Conservation (phyloP, 1,139 yeast species). For the Pichia sp. region DNA sequence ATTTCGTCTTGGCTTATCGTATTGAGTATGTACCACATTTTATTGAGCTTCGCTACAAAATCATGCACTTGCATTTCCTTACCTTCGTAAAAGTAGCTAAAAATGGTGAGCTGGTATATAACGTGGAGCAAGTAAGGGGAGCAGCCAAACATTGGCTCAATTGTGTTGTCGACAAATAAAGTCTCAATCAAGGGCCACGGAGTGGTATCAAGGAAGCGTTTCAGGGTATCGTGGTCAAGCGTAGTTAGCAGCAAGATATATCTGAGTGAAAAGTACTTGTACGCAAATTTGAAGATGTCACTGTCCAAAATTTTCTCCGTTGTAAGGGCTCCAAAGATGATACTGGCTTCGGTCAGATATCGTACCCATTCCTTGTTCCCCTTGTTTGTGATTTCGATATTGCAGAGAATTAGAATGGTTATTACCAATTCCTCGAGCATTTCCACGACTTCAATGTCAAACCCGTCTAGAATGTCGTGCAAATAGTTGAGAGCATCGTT, state of each 20-base stretch:
- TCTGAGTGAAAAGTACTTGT: conserved; percentile 31
- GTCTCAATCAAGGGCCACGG: conserved; percentile 29
- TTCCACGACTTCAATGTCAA: conserved; percentile 18
- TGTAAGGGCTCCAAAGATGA: conserved; percentile 27
- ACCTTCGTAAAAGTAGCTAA: conserved; percentile 20
- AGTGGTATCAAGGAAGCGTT: conserved; percentile 18
- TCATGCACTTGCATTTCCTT: conserved; percentile 6
- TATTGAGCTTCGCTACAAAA: conserved; percentile 4
- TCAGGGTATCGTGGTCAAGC: conserved; percentile 20
- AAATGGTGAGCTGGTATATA: conserved; percentile 25
- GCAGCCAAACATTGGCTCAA: conserved; percentile 34
- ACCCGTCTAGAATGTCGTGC: conserved; percentile 22
- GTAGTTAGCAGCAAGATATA: conserved; percentile 31
- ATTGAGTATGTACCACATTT: conserved; percentile 18
- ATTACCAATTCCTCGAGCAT: conserved; percentile 22
- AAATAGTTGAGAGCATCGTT: conserved; percentile 23
- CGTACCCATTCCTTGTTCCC: conserved; percentile 31
- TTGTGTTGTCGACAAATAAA: conserved; percentile 22
- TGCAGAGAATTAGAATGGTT: conserved; percentile 29
- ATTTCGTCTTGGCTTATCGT: conserved; percentile 14
- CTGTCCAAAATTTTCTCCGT: conserved; percentile 24
- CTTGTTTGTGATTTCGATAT: conserved; percentile 31
- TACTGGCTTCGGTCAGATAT: conserved; percentile 30
- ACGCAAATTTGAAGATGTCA: conserved; percentile 28
- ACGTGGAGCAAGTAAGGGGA: conserved; percentile 29